These are phyloP conservation scores for Candida corydali DNA, from an alignment of 805 yeast species.

Conservation along the genomic window DNA sequence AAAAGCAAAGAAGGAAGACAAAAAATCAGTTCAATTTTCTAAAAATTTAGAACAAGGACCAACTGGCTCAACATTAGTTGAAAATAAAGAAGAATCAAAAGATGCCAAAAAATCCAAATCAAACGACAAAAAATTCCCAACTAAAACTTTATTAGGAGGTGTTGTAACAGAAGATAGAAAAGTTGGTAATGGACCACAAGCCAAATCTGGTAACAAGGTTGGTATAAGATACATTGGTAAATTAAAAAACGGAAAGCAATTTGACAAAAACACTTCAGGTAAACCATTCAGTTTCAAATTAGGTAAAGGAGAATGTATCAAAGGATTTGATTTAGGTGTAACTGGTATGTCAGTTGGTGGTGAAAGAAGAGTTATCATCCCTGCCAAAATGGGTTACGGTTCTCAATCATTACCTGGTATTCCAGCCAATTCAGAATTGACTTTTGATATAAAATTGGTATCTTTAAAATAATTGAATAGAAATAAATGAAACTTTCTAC, in stretches of 20 bases:
- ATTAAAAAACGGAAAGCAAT: slow-evolving; percentile 91
- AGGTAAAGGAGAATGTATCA: slow-evolving; percentile 97
- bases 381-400: slow-evolving; percentile 96
- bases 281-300: slow-evolving; percentile 89
- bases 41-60: slow-evolving; percentile 95
- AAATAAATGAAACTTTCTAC: no score
- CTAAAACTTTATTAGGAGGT: slow-evolving; percentile 88
- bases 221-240: slow-evolving; percentile 98
- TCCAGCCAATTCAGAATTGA: slow-evolving; percentile 95
- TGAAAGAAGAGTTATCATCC: slow-evolving; percentile 95
- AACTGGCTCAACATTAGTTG: slow-evolving; percentile 45
- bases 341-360: slow-evolving; percentile 99
- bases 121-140: slow-evolving; percentile 47
- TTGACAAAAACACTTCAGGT: slow-evolving; percentile 96
- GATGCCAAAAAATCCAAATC: slow-evolving; percentile 18
- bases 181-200: slow-evolving; percentile 80
- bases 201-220: slow-evolving; percentile 85
- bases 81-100: slow-evolving; percentile 22
- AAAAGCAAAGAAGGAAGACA: slow-evolving; percentile 46
- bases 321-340: slow-evolving; percentile 98
- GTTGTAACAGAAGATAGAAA: slow-evolving; percentile 90
- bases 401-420: slow-evolving; percentile 91
- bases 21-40: slow-evolving; percentile 78
- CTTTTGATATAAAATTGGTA: slow-evolving; percentile 93
- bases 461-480: slow-evolving; percentile 61